Base-by-base conservation (phyloP, 345 rosid genomes). In the Clausena lansium region DNA sequence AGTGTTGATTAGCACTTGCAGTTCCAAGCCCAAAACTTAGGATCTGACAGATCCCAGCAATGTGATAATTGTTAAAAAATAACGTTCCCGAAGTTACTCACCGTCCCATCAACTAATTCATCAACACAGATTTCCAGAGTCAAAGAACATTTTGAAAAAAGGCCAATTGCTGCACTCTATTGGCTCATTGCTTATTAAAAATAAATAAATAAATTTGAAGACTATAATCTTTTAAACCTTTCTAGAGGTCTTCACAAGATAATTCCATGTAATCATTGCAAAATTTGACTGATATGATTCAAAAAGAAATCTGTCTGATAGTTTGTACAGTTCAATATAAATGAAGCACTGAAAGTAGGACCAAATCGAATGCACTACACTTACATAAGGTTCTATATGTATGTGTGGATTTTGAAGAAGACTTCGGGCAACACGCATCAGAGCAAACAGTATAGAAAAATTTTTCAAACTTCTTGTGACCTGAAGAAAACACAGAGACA, bases 301-400 rank as follows among this genome's bases (percentile, higher is more conserved):
- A 59, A 73, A 27, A 25, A 24, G 24, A 61, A 39, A 74, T 38
- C 68, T 24, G 5, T 39, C 9, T n/a, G 1, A n/a, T 57, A 35
- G 52, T 7, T 36, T 36, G 52, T 57, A 11, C 4, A 0, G 33
- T 59, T 57, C 67, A 66, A 63, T 36, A 59, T 57, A 61, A 35
- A 80, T 19, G 55, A 68, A 64, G 38, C 22, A 63, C n/a, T 63
- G 39, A 67, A 9, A 50, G 24, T 25, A 11, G 38, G 62, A 68
- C 67, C 39, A 64, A 61, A 68, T 27, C n/a, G 47, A 54, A 35
- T 64, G 61, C 4, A 75, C 74, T 24, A 70, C 54, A 87, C 97
- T 87, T 89, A 94, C 98, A 75, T 92, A 92, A 80, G 93, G 95
- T 76, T 94, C 98, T 70, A 94, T 78, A 81, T 94, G 94, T 70